Evolutionary conservation across 129 eudicot species (phyloP).

Genomic region (Ambrosia artemisiifolia): DNA sequence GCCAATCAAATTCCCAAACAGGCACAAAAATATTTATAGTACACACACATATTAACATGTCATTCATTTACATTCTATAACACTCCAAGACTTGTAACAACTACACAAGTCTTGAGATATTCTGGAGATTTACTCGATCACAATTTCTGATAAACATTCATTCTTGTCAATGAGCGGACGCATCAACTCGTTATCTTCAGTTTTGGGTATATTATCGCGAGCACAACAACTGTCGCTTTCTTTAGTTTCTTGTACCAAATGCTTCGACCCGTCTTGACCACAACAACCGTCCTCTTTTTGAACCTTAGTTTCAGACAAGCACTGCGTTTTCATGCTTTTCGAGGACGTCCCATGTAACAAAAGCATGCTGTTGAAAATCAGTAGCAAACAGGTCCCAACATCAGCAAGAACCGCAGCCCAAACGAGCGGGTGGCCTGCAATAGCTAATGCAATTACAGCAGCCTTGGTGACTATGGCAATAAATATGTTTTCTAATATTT

Average conservation of each 20-base stretch:
- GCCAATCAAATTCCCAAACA: background rate
- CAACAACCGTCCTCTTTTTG: conserved; percentile 14
- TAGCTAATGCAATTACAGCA: conserved; percentile 63
- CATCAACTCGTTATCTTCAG: conserved; percentile 30
- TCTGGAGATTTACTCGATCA: conserved; percentile 39
- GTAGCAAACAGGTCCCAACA: conserved; percentile 77
- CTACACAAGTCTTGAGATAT: background rate
- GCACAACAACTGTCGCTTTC: conserved; percentile 17
- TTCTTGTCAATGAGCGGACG: conserved; percentile 18
- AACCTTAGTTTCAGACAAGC: conserved; percentile 9
- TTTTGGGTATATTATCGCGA: background rate
- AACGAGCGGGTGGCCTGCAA: conserved; percentile 77
- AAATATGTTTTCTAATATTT: conserved; percentile 62
- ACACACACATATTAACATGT: background rate
- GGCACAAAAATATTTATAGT: background rate
- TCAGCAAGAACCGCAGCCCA: conserved; percentile 96
- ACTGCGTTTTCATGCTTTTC: conserved; percentile 6
- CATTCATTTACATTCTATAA: background rate
- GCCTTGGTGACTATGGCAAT: conserved; percentile 59
- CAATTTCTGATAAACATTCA: conserved; percentile 56
- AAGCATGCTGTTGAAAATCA: conserved; percentile 83
- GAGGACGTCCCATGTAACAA: conserved; percentile 39
- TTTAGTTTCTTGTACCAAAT: conserved; percentile 14
- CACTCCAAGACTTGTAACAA: background rate
- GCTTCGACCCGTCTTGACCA: background rate